Percentiles rank a stretch among this genome's conserved stretches.
Conservation (phyloP, 164 flowering plant genomes). For the Aristolochia fimbriata region DNA sequence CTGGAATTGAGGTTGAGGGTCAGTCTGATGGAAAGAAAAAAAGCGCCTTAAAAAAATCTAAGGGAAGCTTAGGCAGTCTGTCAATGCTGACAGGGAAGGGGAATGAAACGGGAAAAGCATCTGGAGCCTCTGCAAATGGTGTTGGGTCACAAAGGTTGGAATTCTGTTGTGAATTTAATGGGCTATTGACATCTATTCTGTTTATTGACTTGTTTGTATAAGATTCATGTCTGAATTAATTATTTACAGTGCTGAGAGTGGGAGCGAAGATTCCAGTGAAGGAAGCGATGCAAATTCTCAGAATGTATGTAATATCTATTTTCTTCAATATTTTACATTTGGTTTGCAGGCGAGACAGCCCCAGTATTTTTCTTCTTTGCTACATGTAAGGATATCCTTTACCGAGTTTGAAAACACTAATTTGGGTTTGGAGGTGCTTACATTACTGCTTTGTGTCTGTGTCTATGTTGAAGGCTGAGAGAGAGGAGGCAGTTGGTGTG, state of each 20-base stretch:
- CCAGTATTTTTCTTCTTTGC: too few species aligned
- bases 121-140: constrained; percentile 25
- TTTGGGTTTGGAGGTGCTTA: too few species aligned
- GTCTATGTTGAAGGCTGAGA: too few species aligned
- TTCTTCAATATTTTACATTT: background rate
- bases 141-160: constrained; percentile 19
- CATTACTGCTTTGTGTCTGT: too few species aligned
- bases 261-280: constrained; percentile 24
- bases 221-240: constrained; percentile 7
- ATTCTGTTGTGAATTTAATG: background rate
- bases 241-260: constrained; percentile 22
- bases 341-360: too few species aligned
- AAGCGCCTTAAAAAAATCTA: constrained; percentile 21
- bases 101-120: constrained; percentile 27
- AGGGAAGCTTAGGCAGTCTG: constrained; percentile 41
- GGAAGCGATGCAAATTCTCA: constrained; percentile 25
- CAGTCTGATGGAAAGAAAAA: constrained; percentile 19
- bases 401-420: too few species aligned
- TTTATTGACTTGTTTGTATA: background rate
- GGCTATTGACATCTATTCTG: too few species aligned
- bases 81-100: constrained; percentile 39
- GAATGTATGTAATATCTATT: constrained; percentile 13
- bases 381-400: too few species aligned
- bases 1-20: constrained; percentile 18
- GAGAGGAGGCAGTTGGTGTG: too few species aligned